phyloP scores from a whole-genome alignment of 2,329 filamentous ascomycete species.

The Alternaria sp. region DNA sequence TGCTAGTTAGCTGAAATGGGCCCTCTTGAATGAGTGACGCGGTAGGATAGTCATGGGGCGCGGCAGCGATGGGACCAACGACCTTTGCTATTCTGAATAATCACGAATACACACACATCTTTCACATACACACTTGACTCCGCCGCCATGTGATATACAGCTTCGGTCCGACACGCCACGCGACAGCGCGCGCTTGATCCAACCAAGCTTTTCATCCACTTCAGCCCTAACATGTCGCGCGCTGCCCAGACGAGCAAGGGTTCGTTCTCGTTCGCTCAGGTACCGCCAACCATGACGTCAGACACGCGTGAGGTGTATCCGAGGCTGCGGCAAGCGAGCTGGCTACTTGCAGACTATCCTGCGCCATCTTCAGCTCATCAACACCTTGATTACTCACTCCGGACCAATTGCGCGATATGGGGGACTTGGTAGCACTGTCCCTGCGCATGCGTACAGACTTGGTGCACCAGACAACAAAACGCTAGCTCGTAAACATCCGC shows the following conservation, averaged over 20 bases:
- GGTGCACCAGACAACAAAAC: constrained; percentile 19
- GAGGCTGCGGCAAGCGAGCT: constrained; percentile 9
- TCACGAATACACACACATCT: constrained; percentile 28
- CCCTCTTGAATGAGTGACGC: constrained; percentile 26
- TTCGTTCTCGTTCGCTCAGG: constrained; percentile 1
- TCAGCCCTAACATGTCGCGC: neutral
- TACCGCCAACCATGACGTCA: constrained; percentile 14
- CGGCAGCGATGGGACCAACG: constrained; percentile 25
- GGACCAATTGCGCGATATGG: constrained; percentile 15
- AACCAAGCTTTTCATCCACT: constrained; percentile 8
- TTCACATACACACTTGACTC: constrained; percentile 1
- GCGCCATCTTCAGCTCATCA: constrained; percentile 13
- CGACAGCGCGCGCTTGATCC: constrained; percentile 3
- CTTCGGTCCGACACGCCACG: neutral
- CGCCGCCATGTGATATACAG: neutral
- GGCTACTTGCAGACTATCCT: constrained; percentile 11
- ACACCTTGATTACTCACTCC: neutral
- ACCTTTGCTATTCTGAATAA: constrained; percentile 25
- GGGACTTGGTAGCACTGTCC: constrained; percentile 8
- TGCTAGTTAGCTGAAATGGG: constrained; percentile 8
- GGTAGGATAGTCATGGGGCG: constrained; percentile 16
- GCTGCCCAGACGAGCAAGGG: neutral
- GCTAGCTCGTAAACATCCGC: constrained; percentile 26
- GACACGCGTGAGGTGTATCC: constrained; percentile 1
- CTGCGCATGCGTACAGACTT: constrained; percentile 13